Evolutionary conservation across 495 filamentous ascomycete species (phyloP).

Genomic region (Articulospora tetracladia): DNA sequence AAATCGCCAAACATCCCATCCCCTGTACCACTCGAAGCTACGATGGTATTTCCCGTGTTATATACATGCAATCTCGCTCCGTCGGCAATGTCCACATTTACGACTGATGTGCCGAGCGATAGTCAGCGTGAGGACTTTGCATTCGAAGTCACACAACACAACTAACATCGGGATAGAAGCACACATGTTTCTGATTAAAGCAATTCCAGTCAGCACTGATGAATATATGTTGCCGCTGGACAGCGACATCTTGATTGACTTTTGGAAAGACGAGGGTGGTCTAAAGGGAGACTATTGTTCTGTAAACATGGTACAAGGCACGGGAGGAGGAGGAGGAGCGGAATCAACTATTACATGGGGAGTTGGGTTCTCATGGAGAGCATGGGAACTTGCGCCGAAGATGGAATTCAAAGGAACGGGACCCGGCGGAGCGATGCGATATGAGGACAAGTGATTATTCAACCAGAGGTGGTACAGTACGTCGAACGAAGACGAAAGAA

Average conservation of each 20-base stretch:
- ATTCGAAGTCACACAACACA: too few species aligned
- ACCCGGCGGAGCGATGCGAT: neutral
- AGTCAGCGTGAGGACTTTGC: neutral
- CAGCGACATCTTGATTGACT: neutral
- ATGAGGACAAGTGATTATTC: neutral
- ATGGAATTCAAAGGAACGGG: neutral
- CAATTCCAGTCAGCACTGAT: neutral
- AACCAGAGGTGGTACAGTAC: too few species aligned
- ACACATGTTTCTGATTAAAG: neutral
- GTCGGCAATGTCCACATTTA: neutral
- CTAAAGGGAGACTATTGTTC: neutral
- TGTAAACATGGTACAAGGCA: too few species aligned
- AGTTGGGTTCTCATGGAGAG: neutral
- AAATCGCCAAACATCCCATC: constrained; percentile 2
- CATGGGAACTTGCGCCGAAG: neutral
- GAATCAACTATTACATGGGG: neutral
- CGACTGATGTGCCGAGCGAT: neutral
- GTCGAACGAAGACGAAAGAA: too few species aligned
- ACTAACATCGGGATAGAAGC: neutral
- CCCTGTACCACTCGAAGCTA: neutral
- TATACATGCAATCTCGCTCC: constrained; percentile 1
- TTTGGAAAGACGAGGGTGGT: constrained; percentile 9
- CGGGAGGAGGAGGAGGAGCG: too few species aligned
- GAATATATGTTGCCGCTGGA: neutral
- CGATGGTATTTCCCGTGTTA: neutral